A percentile compares a stretch with the other conserved stretches of the same genome.
phyloP scores from a whole-genome alignment of 2,329 filamentous ascomycete species.

The Orbilia javanica region DNA sequence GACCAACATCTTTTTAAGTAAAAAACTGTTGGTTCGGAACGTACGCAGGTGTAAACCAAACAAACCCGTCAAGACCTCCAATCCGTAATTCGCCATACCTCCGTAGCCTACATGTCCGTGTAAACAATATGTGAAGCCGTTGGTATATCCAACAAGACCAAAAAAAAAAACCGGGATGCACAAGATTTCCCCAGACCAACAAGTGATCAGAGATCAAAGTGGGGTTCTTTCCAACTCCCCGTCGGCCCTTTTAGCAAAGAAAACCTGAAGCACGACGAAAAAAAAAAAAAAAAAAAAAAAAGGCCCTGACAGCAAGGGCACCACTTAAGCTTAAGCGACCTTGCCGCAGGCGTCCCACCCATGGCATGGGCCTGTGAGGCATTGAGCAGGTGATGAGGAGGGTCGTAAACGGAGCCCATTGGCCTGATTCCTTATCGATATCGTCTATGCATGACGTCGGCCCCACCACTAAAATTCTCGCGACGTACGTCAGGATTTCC shows the following conservation, averaged over 20 bases:
- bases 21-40: background rate
- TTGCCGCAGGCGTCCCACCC: constrained; percentile 53
- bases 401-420: constrained; percentile 38
- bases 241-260: background rate
- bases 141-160: background rate
- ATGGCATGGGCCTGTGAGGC: constrained; percentile 7
- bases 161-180: background rate
- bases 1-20: constrained; percentile 16
- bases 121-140: background rate
- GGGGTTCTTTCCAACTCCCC: constrained; percentile 9
- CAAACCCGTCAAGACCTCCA: background rate
- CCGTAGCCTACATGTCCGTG: too few species aligned
- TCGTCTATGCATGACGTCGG: constrained; percentile 44
- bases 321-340: constrained; percentile 55
- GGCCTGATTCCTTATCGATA: constrained; percentile 48
- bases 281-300: too few species aligned
- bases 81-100: constrained; percentile 4
- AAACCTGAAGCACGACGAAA: background rate
- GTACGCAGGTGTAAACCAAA: background rate
- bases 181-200: constrained; percentile 16
- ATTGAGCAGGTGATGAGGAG: constrained; percentile 19
- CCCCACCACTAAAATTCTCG: constrained; percentile 48
- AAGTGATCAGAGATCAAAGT: background rate
- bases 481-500: constrained; percentile 23
- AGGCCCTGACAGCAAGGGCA: constrained; percentile 27